These are phyloP conservation scores for Halenospora varia DNA, from an alignment of 495 filamentous ascomycete genomes.

Conservation along the genomic window DNA sequence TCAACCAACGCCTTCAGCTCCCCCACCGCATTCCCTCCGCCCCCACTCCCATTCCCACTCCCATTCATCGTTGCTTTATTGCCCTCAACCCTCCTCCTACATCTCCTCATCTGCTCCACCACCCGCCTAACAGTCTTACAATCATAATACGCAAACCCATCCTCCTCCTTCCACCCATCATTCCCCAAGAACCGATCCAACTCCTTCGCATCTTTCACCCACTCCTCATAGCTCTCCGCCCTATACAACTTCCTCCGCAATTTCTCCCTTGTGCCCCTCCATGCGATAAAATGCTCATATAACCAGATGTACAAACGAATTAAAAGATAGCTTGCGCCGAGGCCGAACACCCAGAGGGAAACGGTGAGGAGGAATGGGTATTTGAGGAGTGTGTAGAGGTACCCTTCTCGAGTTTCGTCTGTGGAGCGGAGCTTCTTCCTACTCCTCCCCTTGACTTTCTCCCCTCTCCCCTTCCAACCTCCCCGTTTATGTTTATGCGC, in stretches of 20 bases:
- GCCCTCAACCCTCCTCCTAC: constrained; percentile 52
- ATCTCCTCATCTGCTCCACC: constrained; percentile 63
- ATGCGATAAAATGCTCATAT: constrained; percentile 76
- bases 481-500: neutral
- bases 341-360: constrained; percentile 69
- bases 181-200: constrained; percentile 82
- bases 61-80: constrained; percentile 34
- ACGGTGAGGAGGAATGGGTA: constrained; percentile 85
- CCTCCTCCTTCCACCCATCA: constrained; percentile 77
- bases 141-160: constrained; percentile 96
- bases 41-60: constrained; percentile 12
- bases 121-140: constrained; percentile 73
- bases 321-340: constrained; percentile 64
- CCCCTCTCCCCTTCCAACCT: constrained; percentile 16
- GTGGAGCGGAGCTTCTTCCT: constrained; percentile 47
- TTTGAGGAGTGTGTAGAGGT: constrained; percentile 81
- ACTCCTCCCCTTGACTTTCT: constrained; percentile 25
- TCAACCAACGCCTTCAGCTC: constrained; percentile 74
- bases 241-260: constrained; percentile 66
- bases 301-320: constrained; percentile 85
- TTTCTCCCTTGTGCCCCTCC: constrained; percentile 67
- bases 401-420: constrained; percentile 93
- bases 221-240: constrained; percentile 72
- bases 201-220: constrained; percentile 70
- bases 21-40: constrained; percentile 47